These are phyloP conservation scores for Rhipidocladum racemiflorum DNA, from an alignment of 176 grass and related monocot genomes.

Conservation along the genomic window DNA sequence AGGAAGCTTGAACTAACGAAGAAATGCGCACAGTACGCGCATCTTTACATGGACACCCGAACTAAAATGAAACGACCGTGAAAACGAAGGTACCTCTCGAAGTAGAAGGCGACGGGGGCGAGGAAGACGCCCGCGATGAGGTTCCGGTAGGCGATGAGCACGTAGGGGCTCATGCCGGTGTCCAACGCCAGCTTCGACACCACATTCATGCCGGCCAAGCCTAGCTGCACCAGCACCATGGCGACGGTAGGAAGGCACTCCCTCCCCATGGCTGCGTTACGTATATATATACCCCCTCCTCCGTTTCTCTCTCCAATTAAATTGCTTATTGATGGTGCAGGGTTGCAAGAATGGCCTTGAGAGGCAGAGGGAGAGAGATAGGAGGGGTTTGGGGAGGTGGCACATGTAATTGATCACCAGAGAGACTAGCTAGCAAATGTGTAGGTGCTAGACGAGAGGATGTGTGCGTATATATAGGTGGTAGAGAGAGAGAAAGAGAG, in stretches of 20 bases:
- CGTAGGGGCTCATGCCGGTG: constrained; percentile 88
- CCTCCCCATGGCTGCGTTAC: constrained; percentile 29
- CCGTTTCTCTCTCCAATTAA: background rate
- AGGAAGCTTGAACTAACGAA: background rate
- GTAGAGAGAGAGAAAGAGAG: background rate
- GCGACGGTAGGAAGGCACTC: constrained; percentile 48
- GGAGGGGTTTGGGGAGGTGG: background rate
- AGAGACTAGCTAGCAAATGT: background rate
- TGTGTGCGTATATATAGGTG: constrained; percentile 21
- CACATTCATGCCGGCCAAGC: constrained; percentile 80
- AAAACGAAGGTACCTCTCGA: constrained; percentile 55
- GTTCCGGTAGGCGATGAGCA: constrained; percentile 92
- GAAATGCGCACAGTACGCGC: background rate
- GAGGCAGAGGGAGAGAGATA: background rate
- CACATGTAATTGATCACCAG: constrained; percentile 13
- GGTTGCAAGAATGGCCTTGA: background rate
- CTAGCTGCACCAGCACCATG: constrained; percentile 82
- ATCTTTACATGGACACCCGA: background rate
- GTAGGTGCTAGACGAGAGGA: background rate
- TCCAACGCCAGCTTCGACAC: constrained; percentile 90
- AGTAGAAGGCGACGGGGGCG: constrained; percentile 47
- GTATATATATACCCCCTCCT: too few species aligned
- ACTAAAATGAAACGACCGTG: background rate
- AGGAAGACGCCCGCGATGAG: constrained; percentile 72
- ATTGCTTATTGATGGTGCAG: background rate